Conservation (phyloP, 495 filamentous ascomycete genomes). For the Penicillium dipodomyicola region DNA sequence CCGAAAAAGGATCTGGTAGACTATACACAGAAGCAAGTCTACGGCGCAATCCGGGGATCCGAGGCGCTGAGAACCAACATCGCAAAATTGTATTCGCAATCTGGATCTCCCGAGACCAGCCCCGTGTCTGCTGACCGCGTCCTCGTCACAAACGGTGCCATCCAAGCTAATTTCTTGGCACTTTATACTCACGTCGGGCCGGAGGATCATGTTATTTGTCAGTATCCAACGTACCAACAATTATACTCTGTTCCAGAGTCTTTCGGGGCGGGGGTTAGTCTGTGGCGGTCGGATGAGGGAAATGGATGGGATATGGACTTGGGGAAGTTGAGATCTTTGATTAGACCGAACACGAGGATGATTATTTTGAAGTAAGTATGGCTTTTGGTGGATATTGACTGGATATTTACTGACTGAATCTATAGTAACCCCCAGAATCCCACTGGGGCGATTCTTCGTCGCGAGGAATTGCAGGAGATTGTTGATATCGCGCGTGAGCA, state of each 20-base stretch:
- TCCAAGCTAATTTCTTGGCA: conserved; percentile 75
- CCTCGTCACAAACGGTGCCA: conserved; percentile 76
- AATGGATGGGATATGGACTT: conserved; percentile 65
- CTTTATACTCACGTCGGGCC: conserved; percentile 72
- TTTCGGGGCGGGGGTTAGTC: conserved; percentile 73
- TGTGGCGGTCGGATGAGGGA: conserved; percentile 68
- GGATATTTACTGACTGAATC: background rate
- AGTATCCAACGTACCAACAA: conserved; percentile 88
- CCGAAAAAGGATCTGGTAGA: conserved; percentile 39
- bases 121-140: conserved; percentile 57
- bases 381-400: background rate
- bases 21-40: conserved; percentile 56
- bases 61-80: conserved; percentile 59
- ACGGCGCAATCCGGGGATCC: conserved; percentile 69
- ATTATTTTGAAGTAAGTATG: conserved; percentile 59
- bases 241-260: conserved; percentile 73
- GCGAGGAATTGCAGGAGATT: conserved; percentile 54
- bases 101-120: conserved; percentile 28
- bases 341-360: conserved; percentile 71
- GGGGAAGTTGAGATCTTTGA: conserved; percentile 60
- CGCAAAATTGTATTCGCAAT: conserved; percentile 59
- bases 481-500: conserved; percentile 60
- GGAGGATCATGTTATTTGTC: conserved; percentile 83
- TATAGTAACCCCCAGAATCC: conserved; percentile 86
- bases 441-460: conserved; percentile 68